phyloP scores from a whole-genome alignment of 2,329 filamentous ascomycete genomes.

The Monilinia polystroma region DNA sequence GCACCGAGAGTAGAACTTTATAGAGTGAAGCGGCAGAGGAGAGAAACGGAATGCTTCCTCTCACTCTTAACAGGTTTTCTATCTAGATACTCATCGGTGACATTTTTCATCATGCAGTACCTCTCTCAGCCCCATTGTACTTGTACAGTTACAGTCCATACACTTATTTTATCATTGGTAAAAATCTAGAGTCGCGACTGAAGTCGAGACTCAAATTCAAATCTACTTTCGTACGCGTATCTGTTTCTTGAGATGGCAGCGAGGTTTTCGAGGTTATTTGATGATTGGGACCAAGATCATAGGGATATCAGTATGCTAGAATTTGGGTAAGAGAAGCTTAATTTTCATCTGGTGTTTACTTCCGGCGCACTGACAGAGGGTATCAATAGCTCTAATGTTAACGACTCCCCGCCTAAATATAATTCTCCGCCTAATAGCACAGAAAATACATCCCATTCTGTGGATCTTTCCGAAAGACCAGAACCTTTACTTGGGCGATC shows the following conservation, averaged over 20 bases:
- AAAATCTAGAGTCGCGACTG: neutral
- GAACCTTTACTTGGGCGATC: neutral
- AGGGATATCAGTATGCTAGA: conserved; percentile 20
- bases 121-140: neutral
- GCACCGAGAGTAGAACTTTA: neutral
- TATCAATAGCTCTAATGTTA: neutral
- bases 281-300: conserved; percentile 23
- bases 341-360: neutral
- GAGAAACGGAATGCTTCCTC: no score
- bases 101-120: neutral
- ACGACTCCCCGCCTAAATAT: conserved; percentile 2
- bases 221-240: neutral
- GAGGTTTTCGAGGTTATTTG: conserved; percentile 25
- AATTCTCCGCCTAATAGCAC: neutral
- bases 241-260: conserved; percentile 10
- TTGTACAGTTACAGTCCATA: neutral
- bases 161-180: neutral
- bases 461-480: conserved; percentile 15
- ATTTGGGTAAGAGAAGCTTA: conserved; percentile 11
- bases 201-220: neutral
- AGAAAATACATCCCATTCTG: conserved; percentile 13
- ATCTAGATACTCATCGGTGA: no score
- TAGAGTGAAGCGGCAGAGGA: no score
- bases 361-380: neutral
- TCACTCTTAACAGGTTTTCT: no score